phyloP scores from a whole-genome alignment of 495 filamentous ascomycete genomes.

The Opeltia flavorubescens region DNA sequence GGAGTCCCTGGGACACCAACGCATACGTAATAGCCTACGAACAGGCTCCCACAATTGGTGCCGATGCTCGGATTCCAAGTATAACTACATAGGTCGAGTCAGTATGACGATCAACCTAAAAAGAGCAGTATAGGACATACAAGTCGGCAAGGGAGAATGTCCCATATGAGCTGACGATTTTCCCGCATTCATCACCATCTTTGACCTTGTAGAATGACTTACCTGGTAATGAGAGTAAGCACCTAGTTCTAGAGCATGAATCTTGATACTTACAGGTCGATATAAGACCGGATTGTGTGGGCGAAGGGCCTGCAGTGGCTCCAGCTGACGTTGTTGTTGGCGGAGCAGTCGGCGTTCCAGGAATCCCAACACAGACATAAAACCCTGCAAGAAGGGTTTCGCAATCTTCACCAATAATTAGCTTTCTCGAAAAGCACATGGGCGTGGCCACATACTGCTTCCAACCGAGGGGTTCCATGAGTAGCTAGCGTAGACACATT shows the following conservation, averaged over 20 bases:
- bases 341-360: constrained; percentile 1
- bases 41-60: constrained; percentile 11
- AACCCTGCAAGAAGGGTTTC: constrained; percentile 6
- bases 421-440: not conserved
- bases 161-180: constrained; percentile 16
- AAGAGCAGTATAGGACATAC: not conserved
- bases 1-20: constrained; percentile 6
- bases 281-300: constrained; percentile 24
- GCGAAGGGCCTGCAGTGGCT: constrained; percentile 14
- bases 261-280: constrained; percentile 22
- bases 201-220: constrained; percentile 24
- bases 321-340: not conserved
- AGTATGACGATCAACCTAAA: not conserved
- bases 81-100: not conserved
- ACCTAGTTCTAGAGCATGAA: not conserved
- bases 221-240: not conserved
- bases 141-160: constrained; percentile 1
- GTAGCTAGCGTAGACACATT: constrained; percentile 1
- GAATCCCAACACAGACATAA: constrained; percentile 12
- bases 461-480: constrained; percentile 14
- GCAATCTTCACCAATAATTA: not conserved
- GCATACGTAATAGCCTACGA: constrained; percentile 15
- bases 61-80: constrained; percentile 11
- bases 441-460: not conserved
- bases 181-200: constrained; percentile 27